A percentile compares a stretch with the other conserved stretches of the same genome.
These are phyloP conservation scores for Exophiala phaeomuriformis DNA, from an alignment of 2,329 filamentous ascomycete species.

Conservation along the genomic window DNA sequence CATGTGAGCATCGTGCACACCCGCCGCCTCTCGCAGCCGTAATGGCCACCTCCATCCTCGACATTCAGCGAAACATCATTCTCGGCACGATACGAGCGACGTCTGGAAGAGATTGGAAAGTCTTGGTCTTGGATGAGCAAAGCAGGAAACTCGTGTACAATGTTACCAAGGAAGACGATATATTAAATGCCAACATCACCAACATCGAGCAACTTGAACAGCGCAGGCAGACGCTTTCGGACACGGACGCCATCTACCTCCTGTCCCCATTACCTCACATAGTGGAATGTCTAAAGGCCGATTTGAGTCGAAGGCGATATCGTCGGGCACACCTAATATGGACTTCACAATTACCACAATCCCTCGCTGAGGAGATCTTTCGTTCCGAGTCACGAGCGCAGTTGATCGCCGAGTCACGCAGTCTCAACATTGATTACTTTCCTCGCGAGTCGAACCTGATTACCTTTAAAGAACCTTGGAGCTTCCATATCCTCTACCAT, in stretches of 20 bases:
- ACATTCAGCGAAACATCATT: conserved; percentile 58
- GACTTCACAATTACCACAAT: conserved; percentile 63
- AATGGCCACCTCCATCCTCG: conserved; percentile 79
- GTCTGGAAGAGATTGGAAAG: conserved; percentile 66
- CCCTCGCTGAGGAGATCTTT: conserved; percentile 68
- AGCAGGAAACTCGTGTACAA: conserved; percentile 84
- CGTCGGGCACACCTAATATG: conserved; percentile 73
- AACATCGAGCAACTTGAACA: conserved; percentile 95
- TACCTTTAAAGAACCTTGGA: conserved; percentile 91
- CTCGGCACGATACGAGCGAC: conserved; percentile 25
- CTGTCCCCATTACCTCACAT: conserved; percentile 79
- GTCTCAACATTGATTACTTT: conserved; percentile 80
- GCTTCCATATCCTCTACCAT: conserved; percentile 87
- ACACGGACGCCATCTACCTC: conserved; percentile 93
- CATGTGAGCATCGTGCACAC: conserved; percentile 11
- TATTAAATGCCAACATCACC: conserved; percentile 91
- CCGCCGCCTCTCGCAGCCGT: conserved; percentile 33
- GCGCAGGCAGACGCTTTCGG: conserved; percentile 69
- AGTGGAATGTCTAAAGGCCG: conserved; percentile 87
- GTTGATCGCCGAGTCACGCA: conserved; percentile 68
- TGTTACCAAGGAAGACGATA: conserved; percentile 89
- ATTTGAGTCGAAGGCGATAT: conserved; percentile 80
- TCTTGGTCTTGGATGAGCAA: conserved; percentile 77
- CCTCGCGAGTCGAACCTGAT: conserved; percentile 85
- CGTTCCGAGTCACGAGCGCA: conserved; percentile 61